Evolutionary conservation across 768 basidiomycete genomes (phyloP).

Genomic region (Pleurotus sapidus): DNA sequence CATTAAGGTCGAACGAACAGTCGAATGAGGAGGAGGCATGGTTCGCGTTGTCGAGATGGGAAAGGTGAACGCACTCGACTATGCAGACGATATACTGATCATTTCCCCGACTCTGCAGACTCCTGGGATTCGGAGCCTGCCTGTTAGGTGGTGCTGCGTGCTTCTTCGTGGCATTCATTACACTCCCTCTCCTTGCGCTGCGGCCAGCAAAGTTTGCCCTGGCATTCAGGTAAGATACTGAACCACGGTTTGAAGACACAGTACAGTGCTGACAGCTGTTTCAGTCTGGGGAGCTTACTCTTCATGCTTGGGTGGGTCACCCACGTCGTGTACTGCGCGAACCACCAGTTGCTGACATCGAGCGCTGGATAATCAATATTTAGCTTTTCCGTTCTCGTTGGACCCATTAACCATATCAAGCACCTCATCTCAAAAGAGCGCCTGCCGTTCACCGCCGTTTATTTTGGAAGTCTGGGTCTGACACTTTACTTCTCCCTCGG

Average conservation of each 20-base stretch:
- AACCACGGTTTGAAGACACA: background rate
- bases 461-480: slow-evolving; percentile 77
- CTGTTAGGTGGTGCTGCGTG: slow-evolving; percentile 89
- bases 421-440: slow-evolving; percentile 83
- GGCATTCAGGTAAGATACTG: slow-evolving; percentile 1
- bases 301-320: slow-evolving; percentile 86
- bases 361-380: background rate
- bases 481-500: slow-evolving; percentile 93
- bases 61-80: slow-evolving; percentile 52
- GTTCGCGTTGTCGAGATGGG: slow-evolving; percentile 92
- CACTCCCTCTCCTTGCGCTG: slow-evolving; percentile 55
- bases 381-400: slow-evolving; percentile 83
- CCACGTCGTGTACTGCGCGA: background rate
- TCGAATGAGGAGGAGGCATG: slow-evolving; percentile 96
- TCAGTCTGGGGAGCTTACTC: slow-evolving; percentile 81
- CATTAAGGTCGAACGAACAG: slow-evolving; percentile 74
- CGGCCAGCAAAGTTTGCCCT: slow-evolving; percentile 16
- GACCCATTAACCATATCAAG: slow-evolving; percentile 89
- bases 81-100: background rate
- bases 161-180: slow-evolving; percentile 89
- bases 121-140: slow-evolving; percentile 90
- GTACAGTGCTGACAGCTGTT: slow-evolving; percentile 90
- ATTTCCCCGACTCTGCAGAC: slow-evolving; percentile 34
- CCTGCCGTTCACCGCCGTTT: slow-evolving; percentile 80
- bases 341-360: background rate